Conservation (phyloP, 441 rosid species). For the Euphorbia corollata region DNA sequence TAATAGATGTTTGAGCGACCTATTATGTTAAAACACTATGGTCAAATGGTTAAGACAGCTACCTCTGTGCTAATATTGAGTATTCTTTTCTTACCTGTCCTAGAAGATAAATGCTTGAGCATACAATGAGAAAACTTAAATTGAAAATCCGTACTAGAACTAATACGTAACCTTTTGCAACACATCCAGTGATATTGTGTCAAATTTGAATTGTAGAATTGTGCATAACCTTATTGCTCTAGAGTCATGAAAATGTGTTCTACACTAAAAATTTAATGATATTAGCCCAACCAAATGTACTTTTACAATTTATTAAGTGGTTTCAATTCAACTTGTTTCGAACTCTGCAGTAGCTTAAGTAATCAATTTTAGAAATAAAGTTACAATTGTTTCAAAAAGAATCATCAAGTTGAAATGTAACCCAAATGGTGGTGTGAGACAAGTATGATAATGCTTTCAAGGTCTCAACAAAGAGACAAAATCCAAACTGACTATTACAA, state of each 20-base stretch:
- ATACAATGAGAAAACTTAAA: not conserved
- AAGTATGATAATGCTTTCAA: not conserved
- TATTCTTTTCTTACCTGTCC: not conserved
- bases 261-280: not conserved
- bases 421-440: not conserved
- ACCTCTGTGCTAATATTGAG: not conserved
- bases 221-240: not conserved
- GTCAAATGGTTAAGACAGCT: not conserved
- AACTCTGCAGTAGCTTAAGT: not conserved
- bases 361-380: not conserved
- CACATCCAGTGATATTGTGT: too few species aligned
- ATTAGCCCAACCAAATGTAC: not conserved
- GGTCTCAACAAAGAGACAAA: not conserved
- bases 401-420: not conserved
- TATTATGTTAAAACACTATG: not conserved
- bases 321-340: not conserved
- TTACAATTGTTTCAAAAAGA: not conserved
- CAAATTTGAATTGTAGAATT: not conserved
- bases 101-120: not conserved
- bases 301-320: not conserved
- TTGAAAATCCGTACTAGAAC: not conserved
- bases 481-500: not conserved
- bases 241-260: not conserved
- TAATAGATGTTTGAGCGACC: slow-evolving; percentile 1
- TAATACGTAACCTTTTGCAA: not conserved